These are phyloP conservation scores for Scheffersomyces illinoinensis DNA, from an alignment of 1,139 yeast species.

Conservation along the genomic window DNA sequence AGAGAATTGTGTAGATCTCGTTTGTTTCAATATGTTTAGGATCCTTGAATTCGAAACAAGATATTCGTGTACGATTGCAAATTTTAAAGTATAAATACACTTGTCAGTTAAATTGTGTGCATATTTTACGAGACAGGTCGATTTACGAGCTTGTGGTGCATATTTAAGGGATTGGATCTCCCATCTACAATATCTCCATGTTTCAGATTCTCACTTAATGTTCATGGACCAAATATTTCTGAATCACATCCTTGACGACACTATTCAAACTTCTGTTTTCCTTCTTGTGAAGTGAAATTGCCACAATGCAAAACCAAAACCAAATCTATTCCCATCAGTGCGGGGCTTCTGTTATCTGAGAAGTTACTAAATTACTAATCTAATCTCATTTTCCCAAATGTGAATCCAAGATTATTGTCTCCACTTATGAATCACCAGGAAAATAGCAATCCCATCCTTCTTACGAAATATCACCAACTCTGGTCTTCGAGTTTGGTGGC, in stretches of 20 bases:
- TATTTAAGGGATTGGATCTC: background rate
- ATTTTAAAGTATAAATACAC: background rate
- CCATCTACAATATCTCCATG: background rate
- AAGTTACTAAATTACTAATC: background rate
- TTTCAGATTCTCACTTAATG: background rate
- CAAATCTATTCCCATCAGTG: background rate
- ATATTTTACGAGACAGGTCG: background rate
- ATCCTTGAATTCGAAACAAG: background rate
- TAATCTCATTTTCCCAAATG: background rate
- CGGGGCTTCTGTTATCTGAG: background rate
- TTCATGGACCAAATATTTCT: background rate
- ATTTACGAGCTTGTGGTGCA: background rate
- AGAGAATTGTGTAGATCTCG: background rate
- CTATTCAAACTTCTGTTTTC: background rate
- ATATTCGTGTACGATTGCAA: background rate
- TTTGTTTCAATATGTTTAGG: background rate
- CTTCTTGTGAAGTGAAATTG: background rate
- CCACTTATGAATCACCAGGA: background rate
- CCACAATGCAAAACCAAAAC: background rate
- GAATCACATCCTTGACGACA: background rate
- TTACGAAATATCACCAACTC: background rate
- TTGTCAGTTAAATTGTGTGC: background rate
- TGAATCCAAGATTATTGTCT: background rate
- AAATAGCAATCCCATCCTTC: background rate
- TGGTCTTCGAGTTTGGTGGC: background rate